Conservation (phyloP, 2,329 filamentous ascomycete genomes). For the Cylindrodendrum hubeiense region DNA sequence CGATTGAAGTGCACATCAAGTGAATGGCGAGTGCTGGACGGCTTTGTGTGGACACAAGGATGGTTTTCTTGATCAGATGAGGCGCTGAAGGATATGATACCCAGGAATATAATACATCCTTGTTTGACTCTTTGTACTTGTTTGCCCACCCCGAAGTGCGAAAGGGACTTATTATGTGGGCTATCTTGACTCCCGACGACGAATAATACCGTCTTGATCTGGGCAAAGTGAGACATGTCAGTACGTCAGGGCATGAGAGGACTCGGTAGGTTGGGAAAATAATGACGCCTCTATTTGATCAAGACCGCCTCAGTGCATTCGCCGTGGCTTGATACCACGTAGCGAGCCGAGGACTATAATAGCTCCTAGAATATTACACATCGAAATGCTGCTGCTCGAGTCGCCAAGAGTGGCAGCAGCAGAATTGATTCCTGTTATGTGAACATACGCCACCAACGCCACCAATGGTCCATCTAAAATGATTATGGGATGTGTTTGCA, state of each 20-base stretch:
- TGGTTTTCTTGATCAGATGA: not conserved
- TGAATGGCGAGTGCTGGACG: conserved; percentile 44
- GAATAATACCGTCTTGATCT: not conserved
- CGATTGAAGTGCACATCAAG: conserved; percentile 79
- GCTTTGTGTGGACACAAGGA: not conserved
- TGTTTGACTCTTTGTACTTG: not conserved
- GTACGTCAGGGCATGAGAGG: not conserved
- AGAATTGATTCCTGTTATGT: conserved; percentile 6
- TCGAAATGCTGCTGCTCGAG: conserved; percentile 14
- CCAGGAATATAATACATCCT: conserved; percentile 35
- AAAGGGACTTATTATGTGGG: not conserved
- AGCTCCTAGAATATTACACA: conserved; percentile 20
- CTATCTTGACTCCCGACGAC: not conserved
- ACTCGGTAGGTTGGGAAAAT: not conserved
- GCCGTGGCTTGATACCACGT: conserved; percentile 13
- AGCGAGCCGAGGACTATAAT: not conserved
- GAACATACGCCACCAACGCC: conserved; percentile 33
- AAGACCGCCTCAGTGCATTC: conserved; percentile 6
- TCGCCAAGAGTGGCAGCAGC: conserved; percentile 23
- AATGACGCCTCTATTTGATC: conserved; percentile 18
- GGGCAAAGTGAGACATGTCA: not conserved
- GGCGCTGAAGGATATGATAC: conserved; percentile 45
- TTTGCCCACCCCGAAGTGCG: not conserved
- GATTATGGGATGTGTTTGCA: conserved; percentile 14
- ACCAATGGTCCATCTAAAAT: conserved; percentile 27